phyloP scores from a whole-genome alignment of 129 eudicot species.

The Lactuca saligna region DNA sequence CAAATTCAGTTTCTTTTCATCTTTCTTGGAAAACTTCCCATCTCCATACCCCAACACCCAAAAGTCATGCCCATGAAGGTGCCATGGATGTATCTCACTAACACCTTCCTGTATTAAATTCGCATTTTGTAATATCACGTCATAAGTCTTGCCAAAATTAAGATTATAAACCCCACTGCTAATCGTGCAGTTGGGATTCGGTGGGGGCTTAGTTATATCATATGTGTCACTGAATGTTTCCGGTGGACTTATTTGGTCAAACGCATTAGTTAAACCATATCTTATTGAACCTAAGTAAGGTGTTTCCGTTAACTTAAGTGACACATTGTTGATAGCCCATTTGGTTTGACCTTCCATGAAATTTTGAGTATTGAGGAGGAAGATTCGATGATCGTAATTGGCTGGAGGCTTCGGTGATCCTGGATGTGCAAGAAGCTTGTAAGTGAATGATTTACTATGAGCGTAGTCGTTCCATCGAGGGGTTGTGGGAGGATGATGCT shows the following conservation, averaged over 20 bases:
- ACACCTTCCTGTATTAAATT: conserved; percentile 40
- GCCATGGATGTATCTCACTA: conserved; percentile 78
- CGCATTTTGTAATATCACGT: conserved; percentile 61
- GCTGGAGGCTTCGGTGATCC: conserved; percentile 50
- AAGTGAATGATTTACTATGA: conserved; percentile 45
- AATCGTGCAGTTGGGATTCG: conserved; percentile 37
- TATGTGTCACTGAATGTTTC: conserved; percentile 29
- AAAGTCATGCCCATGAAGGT: conserved; percentile 73
- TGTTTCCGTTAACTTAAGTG: conserved; percentile 46
- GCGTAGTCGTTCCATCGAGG: conserved; percentile 55
- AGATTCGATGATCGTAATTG: conserved; percentile 38
- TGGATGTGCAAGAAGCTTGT: conserved; percentile 24
- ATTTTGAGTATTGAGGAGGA: conserved; percentile 70
- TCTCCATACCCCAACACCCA: conserved; percentile 79
- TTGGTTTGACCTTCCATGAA: conserved; percentile 41
- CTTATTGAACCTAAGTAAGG: conserved; percentile 55
- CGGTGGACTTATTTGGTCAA: conserved; percentile 39
- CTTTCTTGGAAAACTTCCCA: conserved; percentile 42
- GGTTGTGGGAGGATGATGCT: conserved; percentile 38
- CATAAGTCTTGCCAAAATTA: conserved; percentile 33
- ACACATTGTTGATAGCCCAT: conserved; percentile 65
- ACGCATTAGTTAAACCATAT: conserved; percentile 33
- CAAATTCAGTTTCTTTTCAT: conserved; percentile 41
- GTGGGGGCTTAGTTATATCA: conserved; percentile 43
- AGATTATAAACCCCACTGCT: conserved; percentile 50